phyloP scores from a whole-genome alignment of 768 basidiomycete species.

The Tubosaeta brunneosetosa region DNA sequence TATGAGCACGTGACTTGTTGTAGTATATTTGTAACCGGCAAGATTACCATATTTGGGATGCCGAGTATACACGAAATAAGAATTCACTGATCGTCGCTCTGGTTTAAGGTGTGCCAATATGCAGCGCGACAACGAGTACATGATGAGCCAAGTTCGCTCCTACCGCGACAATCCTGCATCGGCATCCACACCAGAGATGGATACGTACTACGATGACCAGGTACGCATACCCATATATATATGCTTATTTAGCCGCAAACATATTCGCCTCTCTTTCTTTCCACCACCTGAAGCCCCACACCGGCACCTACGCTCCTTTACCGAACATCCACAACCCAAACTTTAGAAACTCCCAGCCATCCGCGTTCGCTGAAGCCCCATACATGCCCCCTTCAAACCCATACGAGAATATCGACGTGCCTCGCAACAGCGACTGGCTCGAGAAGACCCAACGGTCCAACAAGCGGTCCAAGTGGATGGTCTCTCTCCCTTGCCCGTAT shows the following conservation, averaged over 20 bases:
- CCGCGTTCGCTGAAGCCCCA: conserved; percentile 22
- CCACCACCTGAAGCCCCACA: neutral
- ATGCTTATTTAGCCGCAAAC: conserved; percentile 7
- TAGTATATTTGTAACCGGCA: neutral
- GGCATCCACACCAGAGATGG: conserved; percentile 22
- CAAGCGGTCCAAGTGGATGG: conserved; percentile 52
- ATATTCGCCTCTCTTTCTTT: neutral
- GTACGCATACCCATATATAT: conserved; percentile 10
- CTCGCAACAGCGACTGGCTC: conserved; percentile 38
- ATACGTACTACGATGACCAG: conserved; percentile 28
- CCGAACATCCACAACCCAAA: conserved; percentile 20
- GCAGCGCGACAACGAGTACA: conserved; percentile 22
- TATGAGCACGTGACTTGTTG: conserved; percentile 9
- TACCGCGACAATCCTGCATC: conserved; percentile 18
- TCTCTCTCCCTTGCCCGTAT: conserved; percentile 31
- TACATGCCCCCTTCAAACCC: conserved; percentile 20
- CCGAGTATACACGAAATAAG: neutral
- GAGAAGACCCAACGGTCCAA: conserved; percentile 32
- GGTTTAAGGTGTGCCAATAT: conserved; percentile 3
- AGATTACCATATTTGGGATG: neutral
- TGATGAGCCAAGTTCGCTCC: conserved; percentile 23
- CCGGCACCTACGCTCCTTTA: conserved; percentile 37
- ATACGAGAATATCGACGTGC: conserved; percentile 32
- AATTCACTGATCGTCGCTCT: neutral
- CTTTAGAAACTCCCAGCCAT: conserved; percentile 21